phyloP scores from a whole-genome alignment of 129 eudicot species.

The Flaveria bidentis region DNA sequence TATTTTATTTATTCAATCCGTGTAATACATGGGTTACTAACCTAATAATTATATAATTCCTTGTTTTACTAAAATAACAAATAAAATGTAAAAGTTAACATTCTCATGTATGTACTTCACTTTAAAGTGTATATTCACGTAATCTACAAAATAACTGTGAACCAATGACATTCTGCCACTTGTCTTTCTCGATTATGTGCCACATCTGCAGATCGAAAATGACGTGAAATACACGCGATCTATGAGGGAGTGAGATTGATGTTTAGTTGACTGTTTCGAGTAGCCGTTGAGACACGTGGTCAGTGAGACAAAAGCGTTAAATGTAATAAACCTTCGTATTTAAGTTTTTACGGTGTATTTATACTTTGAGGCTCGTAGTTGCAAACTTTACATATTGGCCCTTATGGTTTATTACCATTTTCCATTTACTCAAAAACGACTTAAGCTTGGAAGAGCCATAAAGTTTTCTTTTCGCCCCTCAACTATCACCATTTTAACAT shows the following conservation, averaged over 20 bases:
- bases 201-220: neutral
- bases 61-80: no score
- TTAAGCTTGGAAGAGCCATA: no score
- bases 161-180: neutral
- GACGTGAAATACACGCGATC: constrained; percentile 12
- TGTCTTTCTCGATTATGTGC: neutral
- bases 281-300: constrained; percentile 31
- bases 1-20: no score
- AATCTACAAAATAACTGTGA: neutral
- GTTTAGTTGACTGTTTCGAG: constrained; percentile 23
- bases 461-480: neutral
- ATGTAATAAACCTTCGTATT: neutral
- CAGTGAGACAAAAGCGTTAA: neutral
- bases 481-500: neutral
- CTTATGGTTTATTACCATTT: neutral
- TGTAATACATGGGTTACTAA: no score
- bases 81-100: no score
- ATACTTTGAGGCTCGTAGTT: constrained; percentile 11
- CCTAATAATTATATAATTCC: no score
- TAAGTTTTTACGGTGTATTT: constrained; percentile 7
- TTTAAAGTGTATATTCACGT: neutral
- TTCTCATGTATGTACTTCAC: no score
- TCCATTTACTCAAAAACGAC: no score
- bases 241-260: constrained; percentile 14
- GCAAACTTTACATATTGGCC: neutral